phyloP scores from a whole-genome alignment of 108 stramenopile species.

The Skeletonema tropicum region DNA sequence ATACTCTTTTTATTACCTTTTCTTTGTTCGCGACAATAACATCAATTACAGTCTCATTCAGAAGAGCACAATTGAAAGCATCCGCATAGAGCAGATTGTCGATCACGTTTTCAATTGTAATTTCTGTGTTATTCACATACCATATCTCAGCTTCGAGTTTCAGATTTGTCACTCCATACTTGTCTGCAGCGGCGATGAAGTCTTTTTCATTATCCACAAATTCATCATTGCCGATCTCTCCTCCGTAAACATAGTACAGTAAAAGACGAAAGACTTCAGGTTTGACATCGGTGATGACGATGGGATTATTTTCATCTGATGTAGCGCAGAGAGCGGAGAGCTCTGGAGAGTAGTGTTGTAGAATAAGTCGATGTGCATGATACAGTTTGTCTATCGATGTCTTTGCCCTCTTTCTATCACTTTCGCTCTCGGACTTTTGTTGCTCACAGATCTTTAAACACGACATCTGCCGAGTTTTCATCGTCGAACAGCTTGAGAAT shows the following conservation, averaged over 20 bases:
- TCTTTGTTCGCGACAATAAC: conserved; percentile 6
- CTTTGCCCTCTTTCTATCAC: too few relatives aligned
- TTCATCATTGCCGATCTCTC: background rate
- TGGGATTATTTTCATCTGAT: too few relatives aligned
- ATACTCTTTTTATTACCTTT: background rate
- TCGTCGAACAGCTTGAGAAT: conserved; percentile 5
- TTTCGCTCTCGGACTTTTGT: too few relatives aligned
- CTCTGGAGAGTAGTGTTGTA: too few relatives aligned
- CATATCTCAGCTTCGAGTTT: conserved; percentile 1
- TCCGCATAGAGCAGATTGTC: conserved; percentile 3
- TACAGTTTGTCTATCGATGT: too few relatives aligned
- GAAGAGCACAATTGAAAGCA: background rate
- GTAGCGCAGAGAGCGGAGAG: too few relatives aligned
- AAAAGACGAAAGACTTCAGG: too few relatives aligned
- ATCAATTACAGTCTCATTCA: conserved; percentile 21
- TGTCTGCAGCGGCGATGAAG: conserved; percentile 1
- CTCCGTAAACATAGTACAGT: background rate
- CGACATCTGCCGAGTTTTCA: background rate
- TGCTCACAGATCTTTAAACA: background rate
- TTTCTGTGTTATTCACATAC: background rate
- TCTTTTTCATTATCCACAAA: background rate
- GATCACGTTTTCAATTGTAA: conserved; percentile 5
- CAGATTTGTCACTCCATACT: conserved; percentile 5
- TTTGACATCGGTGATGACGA: too few relatives aligned
- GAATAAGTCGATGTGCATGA: too few relatives aligned